A percentile compares a stretch with the other conserved stretches of the same genome.
These are phyloP conservation scores for Trichoderma sp. DNA, from an alignment of 2,329 filamentous ascomycete genomes.

Conservation along the genomic window DNA sequence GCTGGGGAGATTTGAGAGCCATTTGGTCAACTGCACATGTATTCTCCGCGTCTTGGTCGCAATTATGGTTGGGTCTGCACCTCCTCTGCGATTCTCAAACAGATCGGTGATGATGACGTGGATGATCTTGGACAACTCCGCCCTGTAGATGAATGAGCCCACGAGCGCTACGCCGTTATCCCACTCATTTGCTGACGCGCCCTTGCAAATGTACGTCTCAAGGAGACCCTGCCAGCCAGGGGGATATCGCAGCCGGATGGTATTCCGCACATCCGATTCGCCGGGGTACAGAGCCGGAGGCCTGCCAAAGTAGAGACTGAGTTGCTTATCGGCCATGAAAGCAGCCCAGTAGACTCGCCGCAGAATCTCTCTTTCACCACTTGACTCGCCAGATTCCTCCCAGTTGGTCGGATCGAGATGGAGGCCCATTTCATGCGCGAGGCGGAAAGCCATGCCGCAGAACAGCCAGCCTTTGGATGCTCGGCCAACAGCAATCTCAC, in stretches of 20 bases:
- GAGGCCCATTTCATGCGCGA: constrained; percentile 55
- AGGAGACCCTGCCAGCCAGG: constrained; percentile 50
- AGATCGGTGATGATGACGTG: constrained; percentile 53
- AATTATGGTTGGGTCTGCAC: constrained; percentile 44
- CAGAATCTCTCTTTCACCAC: constrained; percentile 49
- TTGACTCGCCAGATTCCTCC: constrained; percentile 43
- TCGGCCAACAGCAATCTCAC: constrained; percentile 50
- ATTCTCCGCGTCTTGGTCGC: constrained; percentile 48
- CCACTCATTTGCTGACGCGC: constrained; percentile 47
- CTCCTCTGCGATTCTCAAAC: constrained; percentile 50
- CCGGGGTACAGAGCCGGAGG: constrained; percentile 52
- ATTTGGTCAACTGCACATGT: constrained; percentile 50
- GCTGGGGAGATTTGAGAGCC: constrained; percentile 48
- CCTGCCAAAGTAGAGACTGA: constrained; percentile 54
- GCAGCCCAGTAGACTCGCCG: constrained; percentile 54
- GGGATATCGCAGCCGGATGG: constrained; percentile 51
- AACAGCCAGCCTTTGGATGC: constrained; percentile 54
- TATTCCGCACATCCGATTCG: constrained; percentile 52
- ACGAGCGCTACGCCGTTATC: constrained; percentile 49
- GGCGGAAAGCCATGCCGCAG: constrained; percentile 54
- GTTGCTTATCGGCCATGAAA: constrained; percentile 53
- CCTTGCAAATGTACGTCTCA: constrained; percentile 50
- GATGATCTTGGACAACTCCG: constrained; percentile 51
- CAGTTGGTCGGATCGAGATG: constrained; percentile 55
- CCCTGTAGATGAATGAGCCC: constrained; percentile 49